Percentiles rank a stretch among this genome's conserved stretches.
phyloP scores from a whole-genome alignment of 192 early-diverging fungal species.

The Globomyces pollinis-pini region DNA sequence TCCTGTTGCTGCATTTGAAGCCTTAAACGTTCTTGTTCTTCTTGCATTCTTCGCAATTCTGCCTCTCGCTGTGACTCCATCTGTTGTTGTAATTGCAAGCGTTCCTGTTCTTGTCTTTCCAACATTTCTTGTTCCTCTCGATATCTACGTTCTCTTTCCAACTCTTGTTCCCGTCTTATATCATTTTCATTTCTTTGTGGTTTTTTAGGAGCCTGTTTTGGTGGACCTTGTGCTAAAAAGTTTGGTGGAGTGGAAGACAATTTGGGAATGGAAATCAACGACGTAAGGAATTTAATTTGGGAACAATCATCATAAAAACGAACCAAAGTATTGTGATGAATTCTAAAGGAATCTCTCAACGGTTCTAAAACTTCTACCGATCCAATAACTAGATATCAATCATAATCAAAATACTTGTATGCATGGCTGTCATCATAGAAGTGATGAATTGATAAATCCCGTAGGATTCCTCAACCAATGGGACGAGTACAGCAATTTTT shows the following conservation, averaged over 20 bases:
- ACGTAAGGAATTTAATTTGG: constrained; percentile 84
- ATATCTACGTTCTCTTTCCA: constrained; percentile 30
- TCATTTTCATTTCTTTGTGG: constrained; percentile 35
- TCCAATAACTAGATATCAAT: constrained; percentile 44
- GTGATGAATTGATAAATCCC: constrained; percentile 94
- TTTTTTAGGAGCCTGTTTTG: constrained; percentile 48
- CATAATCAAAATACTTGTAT: constrained; percentile 52
- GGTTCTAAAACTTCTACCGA: constrained; percentile 82
- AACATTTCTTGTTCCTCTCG: constrained; percentile 49
- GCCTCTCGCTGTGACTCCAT: constrained; percentile 59
- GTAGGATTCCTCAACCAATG: constrained; percentile 92
- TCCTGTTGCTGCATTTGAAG: constrained; percentile 65
- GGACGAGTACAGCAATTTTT: constrained; percentile 88
- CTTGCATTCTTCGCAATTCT: constrained; percentile 37
- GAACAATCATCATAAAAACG: constrained; percentile 90
- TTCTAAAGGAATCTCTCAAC: constrained; percentile 78
- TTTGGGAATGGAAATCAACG: constrained; percentile 82
- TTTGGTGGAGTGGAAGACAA: constrained; percentile 75
- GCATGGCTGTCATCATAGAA: constrained; percentile 94
- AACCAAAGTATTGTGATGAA: constrained; percentile 74
- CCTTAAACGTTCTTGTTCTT: constrained; percentile 27
- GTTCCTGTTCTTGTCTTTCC: constrained; percentile 51
- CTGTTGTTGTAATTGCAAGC: constrained; percentile 65
- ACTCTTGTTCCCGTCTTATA: constrained; percentile 25
- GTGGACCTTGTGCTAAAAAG: constrained; percentile 65